Evolutionary conservation across 2,329 filamentous ascomycete genomes (phyloP), one percentile per base, ranked within the genome.

Genomic region (Parastagonospora nodorum): DNA sequence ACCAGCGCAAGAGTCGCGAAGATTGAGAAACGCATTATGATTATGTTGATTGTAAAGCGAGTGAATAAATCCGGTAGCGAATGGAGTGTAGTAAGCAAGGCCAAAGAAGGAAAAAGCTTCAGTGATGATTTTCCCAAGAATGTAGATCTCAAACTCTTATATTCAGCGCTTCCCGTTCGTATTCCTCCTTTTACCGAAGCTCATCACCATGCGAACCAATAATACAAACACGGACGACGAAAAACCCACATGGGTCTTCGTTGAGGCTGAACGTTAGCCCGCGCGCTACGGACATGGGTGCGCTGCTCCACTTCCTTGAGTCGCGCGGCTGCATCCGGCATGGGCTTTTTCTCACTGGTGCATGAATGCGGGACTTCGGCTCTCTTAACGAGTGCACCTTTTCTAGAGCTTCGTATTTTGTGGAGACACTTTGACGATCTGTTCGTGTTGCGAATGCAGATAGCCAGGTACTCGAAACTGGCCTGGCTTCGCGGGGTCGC

Each of bases 1-100:
- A 60, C 64, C 42, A 73, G 58, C 35, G 66, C 63, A 29, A 69
- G 29, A 39, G 66, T 36, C 49, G 64, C 57, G 47, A 69, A 27
- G 33, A 62, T 51, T 29, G 57, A 49, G 49, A 57, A 57, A 47
- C 65, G 66, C 69, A 72, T 72, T 60, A 61, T 71, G 60, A 67
- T 48, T 65, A 58, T 19, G 15, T 24, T 32, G 12, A n/a, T 4
- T 36, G 3, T 27, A 46, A n/a, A 36, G 29, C 15, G 11, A n/a
- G 11, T 8, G 14, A 36, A 36, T 15, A 36, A 36, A 24, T 24
- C 14, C 9, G 8, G 10, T 28, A 37, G 42, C 35, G 43, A 41
- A 42, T 49, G 29, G 24, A 14, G 14, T 33, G 7, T 29, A 16
- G n/a, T 19, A 47, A 41, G 37, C 10, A 36, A 48, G 45, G 19